A percentile compares a stretch with the other conserved stretches of the same genome.
phyloP scores from a whole-genome alignment of 495 filamentous ascomycete genomes.

The Monascus purpureus region DNA sequence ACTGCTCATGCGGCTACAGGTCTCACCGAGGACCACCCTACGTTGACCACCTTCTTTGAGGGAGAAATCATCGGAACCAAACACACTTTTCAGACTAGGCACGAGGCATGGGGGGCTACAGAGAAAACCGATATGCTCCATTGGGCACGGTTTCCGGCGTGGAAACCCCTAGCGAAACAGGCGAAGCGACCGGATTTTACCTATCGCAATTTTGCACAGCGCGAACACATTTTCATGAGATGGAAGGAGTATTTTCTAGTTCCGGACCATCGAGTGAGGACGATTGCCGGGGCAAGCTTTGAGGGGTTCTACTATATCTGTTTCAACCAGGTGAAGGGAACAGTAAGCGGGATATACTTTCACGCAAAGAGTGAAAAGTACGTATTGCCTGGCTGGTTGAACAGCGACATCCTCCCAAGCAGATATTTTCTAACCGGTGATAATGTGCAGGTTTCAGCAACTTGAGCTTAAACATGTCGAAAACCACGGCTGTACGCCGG shows the following conservation, averaged over 20 bases:
- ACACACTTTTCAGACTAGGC: slow-evolving; percentile 81
- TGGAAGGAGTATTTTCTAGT: slow-evolving; percentile 99
- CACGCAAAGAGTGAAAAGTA: slow-evolving; percentile 95
- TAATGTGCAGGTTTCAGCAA: slow-evolving; percentile 62
- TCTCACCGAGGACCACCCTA: slow-evolving; percentile 88
- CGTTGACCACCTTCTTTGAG: slow-evolving; percentile 94
- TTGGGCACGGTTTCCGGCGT: slow-evolving; percentile 82
- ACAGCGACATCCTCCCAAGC: background rate
- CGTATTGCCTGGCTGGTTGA: slow-evolving; percentile 28
- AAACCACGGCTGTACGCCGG: slow-evolving; percentile 71
- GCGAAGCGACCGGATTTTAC: slow-evolving; percentile 66
- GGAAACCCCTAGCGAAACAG: slow-evolving; percentile 63
- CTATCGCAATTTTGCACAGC: slow-evolving; percentile 51
- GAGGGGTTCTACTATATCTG: slow-evolving; percentile 99
- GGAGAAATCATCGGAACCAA: slow-evolving; percentile 96
- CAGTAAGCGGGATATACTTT: slow-evolving; percentile 89
- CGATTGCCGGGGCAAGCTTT: slow-evolving; percentile 87
- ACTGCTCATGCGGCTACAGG: slow-evolving; percentile 49
- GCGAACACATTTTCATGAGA: slow-evolving; percentile 94
- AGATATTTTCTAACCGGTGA: background rate
- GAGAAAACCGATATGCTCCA: slow-evolving; percentile 90
- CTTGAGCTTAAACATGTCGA: slow-evolving; percentile 78
- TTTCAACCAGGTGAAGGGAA: slow-evolving; percentile 82
- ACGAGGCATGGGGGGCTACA: slow-evolving; percentile 80
- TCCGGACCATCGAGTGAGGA: slow-evolving; percentile 80